phyloP scores from a whole-genome alignment of 768 basidiomycete genomes.

The Leccinum rimulosum region DNA sequence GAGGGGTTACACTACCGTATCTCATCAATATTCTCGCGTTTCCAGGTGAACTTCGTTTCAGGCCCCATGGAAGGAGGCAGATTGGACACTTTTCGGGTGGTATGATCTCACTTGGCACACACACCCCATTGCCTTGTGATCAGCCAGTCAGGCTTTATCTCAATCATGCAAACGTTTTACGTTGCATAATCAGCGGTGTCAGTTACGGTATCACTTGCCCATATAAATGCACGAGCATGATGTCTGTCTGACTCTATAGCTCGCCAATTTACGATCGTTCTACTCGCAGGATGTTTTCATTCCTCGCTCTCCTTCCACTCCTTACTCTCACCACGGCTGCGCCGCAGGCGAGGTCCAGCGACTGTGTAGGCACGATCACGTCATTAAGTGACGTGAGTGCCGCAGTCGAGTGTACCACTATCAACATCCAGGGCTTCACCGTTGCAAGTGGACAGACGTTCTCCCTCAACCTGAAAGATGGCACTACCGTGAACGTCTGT shows the following conservation, averaged over 20 bases:
- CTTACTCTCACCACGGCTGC: constrained; percentile 13
- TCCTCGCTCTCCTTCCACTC: constrained; percentile 17
- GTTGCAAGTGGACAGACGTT: constrained; percentile 55
- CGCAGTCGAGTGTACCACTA: constrained; percentile 55
- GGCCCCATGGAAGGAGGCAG: background rate
- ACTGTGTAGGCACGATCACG: constrained; percentile 53
- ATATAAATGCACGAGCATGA: constrained; percentile 1
- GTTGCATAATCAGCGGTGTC: background rate
- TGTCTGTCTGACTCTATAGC: background rate
- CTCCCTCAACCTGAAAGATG: constrained; percentile 42
- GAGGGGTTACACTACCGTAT: background rate
- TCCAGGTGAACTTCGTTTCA: background rate
- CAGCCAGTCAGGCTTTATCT: background rate
- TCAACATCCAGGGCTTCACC: constrained; percentile 55
- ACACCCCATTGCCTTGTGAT: background rate
- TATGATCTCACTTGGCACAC: background rate
- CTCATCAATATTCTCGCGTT: background rate
- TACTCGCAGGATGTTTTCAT: constrained; percentile 9
- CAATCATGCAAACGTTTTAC: background rate
- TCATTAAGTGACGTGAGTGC: constrained; percentile 48
- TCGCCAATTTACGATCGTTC: background rate
- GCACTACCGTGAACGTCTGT: constrained; percentile 61
- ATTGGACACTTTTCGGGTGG: background rate
- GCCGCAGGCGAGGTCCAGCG: constrained; percentile 11
- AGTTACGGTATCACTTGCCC: background rate